Base-by-base conservation (phyloP, 352 stramenopile genomes). In the Pythium scleroteichum region DNA sequence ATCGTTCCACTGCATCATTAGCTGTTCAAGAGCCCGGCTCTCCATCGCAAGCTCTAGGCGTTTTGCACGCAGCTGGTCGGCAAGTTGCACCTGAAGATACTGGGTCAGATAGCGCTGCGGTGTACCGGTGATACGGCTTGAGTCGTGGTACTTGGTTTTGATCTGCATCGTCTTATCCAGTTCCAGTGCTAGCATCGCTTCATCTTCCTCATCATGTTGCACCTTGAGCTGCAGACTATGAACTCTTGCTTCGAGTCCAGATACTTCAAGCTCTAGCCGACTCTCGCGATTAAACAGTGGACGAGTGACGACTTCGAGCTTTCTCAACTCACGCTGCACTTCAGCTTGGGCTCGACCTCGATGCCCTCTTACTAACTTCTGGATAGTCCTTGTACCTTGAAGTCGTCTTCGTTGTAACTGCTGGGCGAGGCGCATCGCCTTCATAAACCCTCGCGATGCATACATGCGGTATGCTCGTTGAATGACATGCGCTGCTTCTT, bases 81-180 rank as follows among this genome's bases (percentile, higher is more conserved):
- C 81, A 41, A 97, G 75, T 48, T 94, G 86, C n/a, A 95, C 85
- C 67, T 95, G 85, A 12, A 98, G 64, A 53, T 96, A 98, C 62
- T 96, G 89, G n/a, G 92, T 98, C 24, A 96, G 64, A 68, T 94
- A 98, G 12, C 92, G 84, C 68, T 98, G 92, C 42, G 84, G 88
- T 2, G 84, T 93, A 17, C 90, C 90, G 3, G 88, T 96, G 54
- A 92, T 90, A 35, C 84, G 79, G 33, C 78, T 90, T 14, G 82
- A 93, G 63, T 93, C 85, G 59, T 95, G 84, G 62, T 88, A 93
- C 66, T 90, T 91, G 22, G 83, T 89, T 62, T 89, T 91, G 61
- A 93, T 91, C 52, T 84, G 73, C 64, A 95, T 76, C 8, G 80
- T 92, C 66, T 94, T 94, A 35, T 90, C 79, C 7, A 96, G 68